Conservation (phyloP, 495 filamentous ascomycete genomes). For the Pyrenopolyporus hunteri region DNA sequence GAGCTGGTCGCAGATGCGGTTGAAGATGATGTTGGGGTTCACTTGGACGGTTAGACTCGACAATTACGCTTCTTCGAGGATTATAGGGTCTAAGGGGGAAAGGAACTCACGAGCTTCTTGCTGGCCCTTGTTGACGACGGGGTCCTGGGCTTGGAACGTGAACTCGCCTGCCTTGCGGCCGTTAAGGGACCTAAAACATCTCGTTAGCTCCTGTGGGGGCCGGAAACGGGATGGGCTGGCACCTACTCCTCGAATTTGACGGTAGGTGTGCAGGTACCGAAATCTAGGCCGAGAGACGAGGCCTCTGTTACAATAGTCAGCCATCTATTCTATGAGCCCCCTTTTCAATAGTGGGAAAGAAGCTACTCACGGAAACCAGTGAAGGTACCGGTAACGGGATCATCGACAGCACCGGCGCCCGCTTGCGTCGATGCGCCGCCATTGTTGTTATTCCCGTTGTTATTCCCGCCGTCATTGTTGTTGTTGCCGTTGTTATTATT, state of each 20-base stretch:
- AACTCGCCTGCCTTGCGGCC: conserved; percentile 55
- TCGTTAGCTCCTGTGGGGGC: no score
- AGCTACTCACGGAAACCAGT: conserved; percentile 44
- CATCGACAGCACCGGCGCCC: conserved; percentile 46
- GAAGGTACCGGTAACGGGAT: conserved; percentile 47
- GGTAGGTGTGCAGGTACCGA: conserved; percentile 61
- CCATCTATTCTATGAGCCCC: no score
- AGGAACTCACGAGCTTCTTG: conserved; percentile 46
- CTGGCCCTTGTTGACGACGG: conserved; percentile 59
- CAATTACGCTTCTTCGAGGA: neutral
- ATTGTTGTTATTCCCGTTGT: conserved; percentile 13
- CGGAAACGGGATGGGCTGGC: neutral
- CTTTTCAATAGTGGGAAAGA: no score
- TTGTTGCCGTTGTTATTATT: conserved; percentile 11
- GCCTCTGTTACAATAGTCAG: no score
- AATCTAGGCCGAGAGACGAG: conserved; percentile 49
- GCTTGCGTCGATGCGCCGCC: conserved; percentile 50
- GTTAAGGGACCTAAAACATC: conserved; percentile 47
- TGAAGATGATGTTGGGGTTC: conserved; percentile 70
- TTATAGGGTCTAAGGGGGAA: neutral
- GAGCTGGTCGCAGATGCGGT: conserved; percentile 67
- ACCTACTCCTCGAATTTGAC: conserved; percentile 58
- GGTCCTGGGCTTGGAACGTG: conserved; percentile 63
- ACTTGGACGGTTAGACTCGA: conserved; percentile 28
- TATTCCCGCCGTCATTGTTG: conserved; percentile 41